Base-by-base conservation (phyloP, 495 filamentous ascomycete species). In the Jackrogersella multiformis region DNA sequence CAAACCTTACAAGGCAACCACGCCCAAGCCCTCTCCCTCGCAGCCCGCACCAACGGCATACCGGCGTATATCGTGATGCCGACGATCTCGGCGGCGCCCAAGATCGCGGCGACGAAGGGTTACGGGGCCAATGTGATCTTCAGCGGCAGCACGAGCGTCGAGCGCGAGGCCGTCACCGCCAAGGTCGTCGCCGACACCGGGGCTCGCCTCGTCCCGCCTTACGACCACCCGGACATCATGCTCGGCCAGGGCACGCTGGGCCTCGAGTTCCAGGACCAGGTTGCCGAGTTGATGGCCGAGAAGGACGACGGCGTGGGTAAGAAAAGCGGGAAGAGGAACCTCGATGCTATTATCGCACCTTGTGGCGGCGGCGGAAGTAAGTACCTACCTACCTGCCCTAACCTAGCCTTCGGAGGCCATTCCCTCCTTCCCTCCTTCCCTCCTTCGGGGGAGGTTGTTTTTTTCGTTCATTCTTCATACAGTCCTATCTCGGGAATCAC, bases 21-120 rank as follows among this genome's bases (percentile, higher is more conserved):
- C 78, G 95, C 95, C 0, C 93, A 96, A 85, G 95, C 95, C 16
- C 89, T 98, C 56, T 87, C 95, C 3, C 88, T 97, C 35, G 95
- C 95, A 0, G 92, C 95, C 5, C 84, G 80, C 15, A 87, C 85
- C 8, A 79, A 80, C 64, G 68, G 64, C 39, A 78, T 82, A 13
- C 87, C 88, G 1, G 90, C 92, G 0, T 83, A 92, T 78, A 91
- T 99, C 67, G 88, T 98, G 39, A 99, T 99, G 95, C 95, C 95
- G 0, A 67, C 75, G 3, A 96, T 94, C 74, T 90, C 87, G 63
- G 90, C 91, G 0, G 84, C 90, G 10, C 89, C 88, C 61, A 99
- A 98, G 77, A 93, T 97, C 68, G 88, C 90, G 18, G 93, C 89
- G 2, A 97, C 94, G 0, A 76, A 81, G 46, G 82, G 84, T 0